Conservation (phyloP, 1,139 yeast genomes). For the Sugiyamaella xylanicola region DNA sequence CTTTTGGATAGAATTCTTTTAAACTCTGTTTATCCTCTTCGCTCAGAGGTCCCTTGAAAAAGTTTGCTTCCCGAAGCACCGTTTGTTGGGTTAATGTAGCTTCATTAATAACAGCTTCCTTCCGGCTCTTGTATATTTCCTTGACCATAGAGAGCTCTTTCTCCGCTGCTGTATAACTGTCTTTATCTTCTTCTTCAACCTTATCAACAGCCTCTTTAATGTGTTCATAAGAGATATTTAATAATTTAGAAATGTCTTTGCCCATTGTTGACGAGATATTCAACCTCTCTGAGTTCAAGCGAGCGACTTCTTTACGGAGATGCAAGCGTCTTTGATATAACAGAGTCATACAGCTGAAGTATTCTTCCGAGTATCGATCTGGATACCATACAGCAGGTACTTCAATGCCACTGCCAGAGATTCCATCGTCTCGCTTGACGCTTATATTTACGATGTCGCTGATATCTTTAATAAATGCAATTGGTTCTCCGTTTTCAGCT, state of each 20-base stretch:
- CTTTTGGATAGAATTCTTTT: constrained; percentile 26
- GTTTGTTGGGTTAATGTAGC: constrained; percentile 21
- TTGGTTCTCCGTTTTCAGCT: constrained; percentile 24
- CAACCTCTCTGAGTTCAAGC: constrained; percentile 27
- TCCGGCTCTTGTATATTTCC: constrained; percentile 20
- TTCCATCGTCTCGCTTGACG: constrained; percentile 43
- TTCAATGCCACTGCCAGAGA: constrained; percentile 42
- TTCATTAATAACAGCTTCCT: constrained; percentile 15
- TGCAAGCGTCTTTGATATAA: constrained; percentile 34
- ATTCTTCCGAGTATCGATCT: constrained; percentile 46
- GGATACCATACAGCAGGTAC: constrained; percentile 49
- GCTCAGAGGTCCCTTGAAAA: constrained; percentile 26
- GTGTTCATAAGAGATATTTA: constrained; percentile 38
- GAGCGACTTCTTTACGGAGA: constrained; percentile 19
- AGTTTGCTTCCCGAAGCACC: constrained; percentile 15
- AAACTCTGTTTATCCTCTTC: constrained; percentile 9
- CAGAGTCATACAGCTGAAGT: constrained; percentile 32
- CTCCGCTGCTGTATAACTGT: constrained; percentile 8
- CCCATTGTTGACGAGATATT: constrained; percentile 37
- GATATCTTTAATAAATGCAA: constrained; percentile 27
- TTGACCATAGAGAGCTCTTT: constrained; percentile 23
- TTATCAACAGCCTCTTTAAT: constrained; percentile 30
- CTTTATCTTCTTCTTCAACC: constrained; percentile 9
- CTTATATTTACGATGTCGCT: constrained; percentile 47
- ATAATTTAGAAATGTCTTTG: constrained; percentile 40